phyloP scores from a whole-genome alignment of 2,329 filamentous ascomycete species.

The Pseudogymnoascus destructans region DNA sequence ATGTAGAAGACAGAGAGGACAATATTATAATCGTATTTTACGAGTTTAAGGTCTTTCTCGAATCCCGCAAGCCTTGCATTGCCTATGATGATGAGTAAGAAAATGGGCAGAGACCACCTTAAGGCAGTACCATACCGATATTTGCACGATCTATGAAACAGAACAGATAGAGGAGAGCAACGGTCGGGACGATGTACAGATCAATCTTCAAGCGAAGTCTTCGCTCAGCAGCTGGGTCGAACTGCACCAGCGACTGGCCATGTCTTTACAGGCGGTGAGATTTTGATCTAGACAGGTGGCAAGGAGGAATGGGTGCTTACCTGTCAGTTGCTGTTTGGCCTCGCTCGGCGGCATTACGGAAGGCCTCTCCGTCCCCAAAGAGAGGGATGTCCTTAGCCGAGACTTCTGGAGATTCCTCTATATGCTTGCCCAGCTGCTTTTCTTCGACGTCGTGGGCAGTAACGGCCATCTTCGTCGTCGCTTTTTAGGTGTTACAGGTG shows the following conservation, averaged over 20 bases:
- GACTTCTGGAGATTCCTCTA: not conserved
- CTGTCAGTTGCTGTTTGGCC: constrained; percentile 21
- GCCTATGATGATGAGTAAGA: constrained; percentile 30
- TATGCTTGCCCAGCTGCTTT: not conserved
- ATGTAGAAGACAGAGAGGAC: constrained; percentile 59
- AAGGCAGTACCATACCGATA: constrained; percentile 37
- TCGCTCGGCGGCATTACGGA: constrained; percentile 20
- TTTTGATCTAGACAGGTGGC: not conserved
- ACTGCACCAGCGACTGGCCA: constrained; percentile 37
- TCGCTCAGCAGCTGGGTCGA: constrained; percentile 44
- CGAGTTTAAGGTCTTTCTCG: constrained; percentile 45
- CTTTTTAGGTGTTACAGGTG: not conserved
- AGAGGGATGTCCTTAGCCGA: not conserved
- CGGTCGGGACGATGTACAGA: constrained; percentile 50
- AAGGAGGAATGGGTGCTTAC: constrained; percentile 12
- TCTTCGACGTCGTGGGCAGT: constrained; percentile 7
- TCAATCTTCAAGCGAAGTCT: constrained; percentile 52
- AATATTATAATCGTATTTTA: constrained; percentile 54
- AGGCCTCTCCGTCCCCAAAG: constrained; percentile 15
- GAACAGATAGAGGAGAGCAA: constrained; percentile 54
- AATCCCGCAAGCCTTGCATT: constrained; percentile 55
- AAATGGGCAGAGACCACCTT: not conserved
- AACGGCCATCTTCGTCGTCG: not conserved
- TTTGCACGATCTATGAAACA: constrained; percentile 67
- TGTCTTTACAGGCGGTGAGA: constrained; percentile 27